Evolutionary conservation across 2,329 filamentous ascomycete species (phyloP).

Genomic region (Macrophomina phaseolina): DNA sequence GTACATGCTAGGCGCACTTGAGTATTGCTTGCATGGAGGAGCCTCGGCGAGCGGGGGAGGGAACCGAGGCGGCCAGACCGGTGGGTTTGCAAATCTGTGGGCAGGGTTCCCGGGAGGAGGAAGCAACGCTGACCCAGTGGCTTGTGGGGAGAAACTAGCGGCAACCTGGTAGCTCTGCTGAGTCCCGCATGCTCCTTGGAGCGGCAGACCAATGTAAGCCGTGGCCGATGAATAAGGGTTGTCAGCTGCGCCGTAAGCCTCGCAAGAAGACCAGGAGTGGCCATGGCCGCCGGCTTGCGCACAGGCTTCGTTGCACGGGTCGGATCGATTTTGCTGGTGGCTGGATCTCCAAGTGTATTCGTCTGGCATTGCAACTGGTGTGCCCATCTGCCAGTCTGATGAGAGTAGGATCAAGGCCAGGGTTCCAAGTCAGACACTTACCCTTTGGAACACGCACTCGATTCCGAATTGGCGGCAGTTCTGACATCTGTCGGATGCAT

Average conservation of each 20-base stretch:
- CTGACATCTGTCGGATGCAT: background rate
- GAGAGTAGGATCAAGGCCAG: background rate
- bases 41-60: background rate
- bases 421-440: background rate
- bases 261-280: conserved; percentile 1
- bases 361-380: background rate
- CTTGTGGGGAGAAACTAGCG: background rate
- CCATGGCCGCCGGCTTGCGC: background rate
- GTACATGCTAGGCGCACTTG: background rate
- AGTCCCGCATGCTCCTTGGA: background rate
- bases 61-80: background rate
- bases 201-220: background rate
- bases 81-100: background rate
- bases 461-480: background rate
- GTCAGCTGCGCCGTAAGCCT: conserved; percentile 1
- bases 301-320: background rate
- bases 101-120: background rate
- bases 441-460: conserved; percentile 14
- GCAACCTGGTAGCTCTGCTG: background rate
- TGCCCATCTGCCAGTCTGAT: background rate
- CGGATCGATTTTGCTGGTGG: background rate
- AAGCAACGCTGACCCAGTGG: background rate
- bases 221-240: background rate
- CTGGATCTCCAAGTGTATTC: background rate
- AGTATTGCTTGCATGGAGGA: background rate